Base-by-base conservation (phyloP, 352 stramenopile genomes). In the Pythium rishiriense region DNA sequence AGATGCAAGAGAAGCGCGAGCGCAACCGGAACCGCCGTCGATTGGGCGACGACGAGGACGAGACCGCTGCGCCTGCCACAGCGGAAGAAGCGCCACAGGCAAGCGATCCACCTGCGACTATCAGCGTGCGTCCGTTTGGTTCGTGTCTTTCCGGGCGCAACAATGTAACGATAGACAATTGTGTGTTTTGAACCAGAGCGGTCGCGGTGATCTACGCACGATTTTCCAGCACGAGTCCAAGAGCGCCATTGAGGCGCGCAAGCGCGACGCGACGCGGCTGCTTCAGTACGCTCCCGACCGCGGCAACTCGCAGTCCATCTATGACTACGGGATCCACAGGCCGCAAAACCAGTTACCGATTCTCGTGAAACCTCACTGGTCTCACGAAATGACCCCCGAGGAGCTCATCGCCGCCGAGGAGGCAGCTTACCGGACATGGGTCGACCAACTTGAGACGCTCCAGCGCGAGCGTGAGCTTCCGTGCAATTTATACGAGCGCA, bases 401-500 rank as follows among this genome's bases (percentile, higher is more conserved):
- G 76, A 90, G 35, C 66, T 93, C 41, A 68, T 76, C n/a, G 66
- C 68, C 11, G 70, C 68, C 22, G 86, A 93, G n/a, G 68, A 82
- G 50, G 50, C 43, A 17, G 75, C 84, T n/a, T 92, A 88, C 39
- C 61, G 68, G 9, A 54, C 72, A 41, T 94, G 86, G 86, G 72
- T 76, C 10, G 62, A 77, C 8, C 69, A 73, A 11, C 62, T 84
- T 4, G 66, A 85, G 15, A 25, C 43, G 3, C 25, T 63, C 9
- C 68, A 75, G 26, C 54, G 71, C 21, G 47, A 66, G 43, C 29
- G 51, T n/a, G 47, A 24, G 0, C 51, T 65, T 11, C 54, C 51
- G n/a, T 69, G 86, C 43, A 93, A 93, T 57, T 45, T 90, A 17
- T 95, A 84, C 39, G 86, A 95, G 58, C 78, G 81, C 33, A 95